phyloP scores from a whole-genome alignment of 148 eudicot genomes.

The Amaranthus cruentus region DNA sequence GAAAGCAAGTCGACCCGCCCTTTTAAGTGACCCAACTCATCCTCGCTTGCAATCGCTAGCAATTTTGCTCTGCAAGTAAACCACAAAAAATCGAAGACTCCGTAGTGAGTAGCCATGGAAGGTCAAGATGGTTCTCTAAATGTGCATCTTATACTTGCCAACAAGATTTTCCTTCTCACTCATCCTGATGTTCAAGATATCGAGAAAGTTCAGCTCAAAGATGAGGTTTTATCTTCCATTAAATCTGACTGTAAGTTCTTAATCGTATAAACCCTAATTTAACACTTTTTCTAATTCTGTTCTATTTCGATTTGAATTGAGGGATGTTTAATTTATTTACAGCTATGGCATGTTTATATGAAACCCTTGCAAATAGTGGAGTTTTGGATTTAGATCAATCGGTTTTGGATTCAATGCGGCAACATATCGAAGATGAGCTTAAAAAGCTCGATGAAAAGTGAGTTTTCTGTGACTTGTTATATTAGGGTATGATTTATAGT shows the following conservation, averaged over 20 bases:
- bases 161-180: constrained; percentile 66
- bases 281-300: not conserved
- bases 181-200: constrained; percentile 81
- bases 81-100: too few relatives aligned
- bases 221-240: constrained; percentile 54
- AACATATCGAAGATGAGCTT: constrained; percentile 64
- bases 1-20: too few relatives aligned
- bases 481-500: not conserved
- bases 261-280: constrained; percentile 10
- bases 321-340: constrained; percentile 5
- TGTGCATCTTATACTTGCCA: constrained; percentile 60
- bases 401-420: constrained; percentile 59
- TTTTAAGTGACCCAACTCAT: too few relatives aligned
- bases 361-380: constrained; percentile 50
- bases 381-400: constrained; percentile 65
- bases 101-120: constrained; percentile 51
- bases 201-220: constrained; percentile 79
- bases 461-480: constrained; percentile 16
- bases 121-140: constrained; percentile 67
- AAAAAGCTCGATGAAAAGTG: constrained; percentile 91
- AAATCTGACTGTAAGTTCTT: constrained; percentile 47
- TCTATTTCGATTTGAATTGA: not conserved
- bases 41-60: too few relatives aligned
- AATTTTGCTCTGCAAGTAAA: too few relatives aligned
- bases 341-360: constrained; percentile 82